Conservation (phyloP, 352 stramenopile genomes). For the Pythium rhizo-oryzae region DNA sequence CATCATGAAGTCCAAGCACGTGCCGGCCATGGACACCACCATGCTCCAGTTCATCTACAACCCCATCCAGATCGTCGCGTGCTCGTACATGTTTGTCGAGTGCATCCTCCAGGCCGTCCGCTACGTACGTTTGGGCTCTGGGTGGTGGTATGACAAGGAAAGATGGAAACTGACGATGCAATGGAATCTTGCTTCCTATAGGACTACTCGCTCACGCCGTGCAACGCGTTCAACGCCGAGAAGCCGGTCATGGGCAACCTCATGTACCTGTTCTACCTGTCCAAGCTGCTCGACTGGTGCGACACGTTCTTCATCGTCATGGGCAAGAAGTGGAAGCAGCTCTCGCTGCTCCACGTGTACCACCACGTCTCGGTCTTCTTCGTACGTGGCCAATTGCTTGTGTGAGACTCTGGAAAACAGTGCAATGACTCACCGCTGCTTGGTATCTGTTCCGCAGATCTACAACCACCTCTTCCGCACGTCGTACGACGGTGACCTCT, state of each 20-base stretch:
- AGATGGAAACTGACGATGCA: no score
- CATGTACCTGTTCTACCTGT: slow-evolving; percentile 99
- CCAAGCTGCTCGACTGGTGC: slow-evolving; percentile 94
- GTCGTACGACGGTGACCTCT: slow-evolving; percentile 94
- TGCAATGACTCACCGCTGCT: no score
- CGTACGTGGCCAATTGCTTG: slow-evolving; percentile 48
- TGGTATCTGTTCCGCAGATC: slow-evolving; percentile 40
- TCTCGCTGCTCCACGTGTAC: slow-evolving; percentile 96
- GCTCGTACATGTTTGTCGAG: slow-evolving; percentile 97
- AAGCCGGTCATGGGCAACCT: slow-evolving; percentile 95
- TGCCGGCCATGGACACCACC: slow-evolving; percentile 74
- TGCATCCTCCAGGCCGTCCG: slow-evolving; percentile 91
- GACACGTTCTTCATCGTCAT: slow-evolving; percentile 98
- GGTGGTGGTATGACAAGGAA: no score
- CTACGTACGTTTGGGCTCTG: slow-evolving; percentile 67
- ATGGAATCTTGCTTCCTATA: background rate
- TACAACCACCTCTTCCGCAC: slow-evolving; percentile 93
- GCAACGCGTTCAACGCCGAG: slow-evolving; percentile 88
- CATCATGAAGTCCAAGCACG: slow-evolving; percentile 75
- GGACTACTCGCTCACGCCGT: slow-evolving; percentile 91
- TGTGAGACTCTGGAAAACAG: no score
- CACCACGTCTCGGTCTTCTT: slow-evolving; percentile 94
- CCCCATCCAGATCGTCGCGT: slow-evolving; percentile 95
- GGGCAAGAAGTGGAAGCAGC: slow-evolving; percentile 95
- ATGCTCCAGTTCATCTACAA: slow-evolving; percentile 97